A percentile compares a stretch with the other conserved stretches of the same genome.
These are phyloP conservation scores for Insectozyma bohioensis DNA, from an alignment of 1,139 yeast species.

Conservation along the genomic window DNA sequence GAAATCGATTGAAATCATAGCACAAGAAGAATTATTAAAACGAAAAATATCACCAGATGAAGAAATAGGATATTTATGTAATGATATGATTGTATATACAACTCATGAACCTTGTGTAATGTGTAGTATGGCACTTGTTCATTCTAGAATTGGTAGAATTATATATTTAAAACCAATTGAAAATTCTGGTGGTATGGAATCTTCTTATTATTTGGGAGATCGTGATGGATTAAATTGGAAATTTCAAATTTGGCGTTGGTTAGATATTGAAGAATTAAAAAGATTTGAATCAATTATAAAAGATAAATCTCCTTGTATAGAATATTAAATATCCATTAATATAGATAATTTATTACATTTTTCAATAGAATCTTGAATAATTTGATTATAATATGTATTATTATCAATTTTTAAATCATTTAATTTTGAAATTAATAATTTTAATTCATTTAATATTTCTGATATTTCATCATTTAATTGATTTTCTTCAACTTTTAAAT, in stretches of 20 bases:
- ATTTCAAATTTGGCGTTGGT: conserved; percentile 76
- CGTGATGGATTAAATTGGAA: conserved; percentile 74
- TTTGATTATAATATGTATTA: conserved; percentile 3
- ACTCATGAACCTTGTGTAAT: conserved; percentile 96
- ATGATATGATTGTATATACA: conserved; percentile 74
- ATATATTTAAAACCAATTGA: conserved; percentile 52
- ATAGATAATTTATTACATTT: conserved; percentile 13
- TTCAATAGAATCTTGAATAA: conserved; percentile 13
- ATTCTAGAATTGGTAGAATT: conserved; percentile 75
- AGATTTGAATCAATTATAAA: conserved; percentile 11
- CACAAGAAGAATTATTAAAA: conserved; percentile 44
- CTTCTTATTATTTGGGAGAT: conserved; percentile 73
- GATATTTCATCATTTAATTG: conserved; percentile 14
- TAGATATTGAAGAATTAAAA: conserved; percentile 25
- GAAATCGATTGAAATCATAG: conserved; percentile 64
- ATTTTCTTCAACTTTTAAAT: conserved; percentile 8
- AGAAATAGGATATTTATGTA: conserved; percentile 61
- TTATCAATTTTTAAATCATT: conserved; percentile 3
- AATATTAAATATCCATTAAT: conserved; percentile 7
- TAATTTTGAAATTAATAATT: conserved; percentile 2
- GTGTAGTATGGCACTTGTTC: conserved; percentile 96
- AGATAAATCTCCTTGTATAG: conserved; percentile 4
- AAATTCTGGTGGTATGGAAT: conserved; percentile 52
- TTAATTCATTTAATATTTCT: conserved; percentile 7
- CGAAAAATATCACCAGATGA: conserved; percentile 19